A percentile compares a stretch with the other conserved stretches of the same genome.
Conservation (phyloP, 768 basidiomycete genomes). For the Clitopilus hobsonii region DNA sequence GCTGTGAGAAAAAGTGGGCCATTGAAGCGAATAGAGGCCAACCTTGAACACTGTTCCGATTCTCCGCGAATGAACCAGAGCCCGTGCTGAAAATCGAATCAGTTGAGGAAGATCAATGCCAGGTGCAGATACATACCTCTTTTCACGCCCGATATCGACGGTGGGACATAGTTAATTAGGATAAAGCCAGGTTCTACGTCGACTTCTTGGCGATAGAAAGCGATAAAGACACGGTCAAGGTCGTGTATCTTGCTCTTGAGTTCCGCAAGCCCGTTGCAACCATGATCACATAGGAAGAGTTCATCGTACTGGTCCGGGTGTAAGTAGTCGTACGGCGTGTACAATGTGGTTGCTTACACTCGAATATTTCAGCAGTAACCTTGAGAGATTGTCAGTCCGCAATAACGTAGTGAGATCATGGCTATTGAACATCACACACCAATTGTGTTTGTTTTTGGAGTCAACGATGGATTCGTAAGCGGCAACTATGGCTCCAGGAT, state of each 20-base stretch:
- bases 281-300: constrained; percentile 33
- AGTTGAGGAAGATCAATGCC: not conserved
- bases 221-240: constrained; percentile 34
- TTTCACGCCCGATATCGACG: constrained; percentile 31
- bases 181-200: constrained; percentile 31
- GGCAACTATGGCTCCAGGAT: constrained; percentile 13
- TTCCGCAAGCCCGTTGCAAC: constrained; percentile 37
- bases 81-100: constrained; percentile 29
- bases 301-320: constrained; percentile 27
- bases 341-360: constrained; percentile 10
- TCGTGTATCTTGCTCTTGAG: constrained; percentile 40
- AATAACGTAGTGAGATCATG: not conserved
- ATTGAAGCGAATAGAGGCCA: constrained; percentile 14
- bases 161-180: constrained; percentile 41
- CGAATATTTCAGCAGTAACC: constrained; percentile 16
- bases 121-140: constrained; percentile 19
- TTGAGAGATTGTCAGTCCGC: not conserved
- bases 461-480: constrained; percentile 16
- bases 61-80: constrained; percentile 43
- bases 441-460: constrained; percentile 12
- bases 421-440: constrained; percentile 4
- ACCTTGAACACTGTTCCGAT: constrained; percentile 44
- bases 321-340: constrained; percentile 7
- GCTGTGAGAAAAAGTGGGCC: constrained; percentile 14
- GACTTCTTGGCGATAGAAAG: constrained; percentile 39